Evolutionary conservation across 495 filamentous ascomycete genomes (phyloP), one percentile per base, ranked within the genome.

Genomic region (Xylaria venustula): DNA sequence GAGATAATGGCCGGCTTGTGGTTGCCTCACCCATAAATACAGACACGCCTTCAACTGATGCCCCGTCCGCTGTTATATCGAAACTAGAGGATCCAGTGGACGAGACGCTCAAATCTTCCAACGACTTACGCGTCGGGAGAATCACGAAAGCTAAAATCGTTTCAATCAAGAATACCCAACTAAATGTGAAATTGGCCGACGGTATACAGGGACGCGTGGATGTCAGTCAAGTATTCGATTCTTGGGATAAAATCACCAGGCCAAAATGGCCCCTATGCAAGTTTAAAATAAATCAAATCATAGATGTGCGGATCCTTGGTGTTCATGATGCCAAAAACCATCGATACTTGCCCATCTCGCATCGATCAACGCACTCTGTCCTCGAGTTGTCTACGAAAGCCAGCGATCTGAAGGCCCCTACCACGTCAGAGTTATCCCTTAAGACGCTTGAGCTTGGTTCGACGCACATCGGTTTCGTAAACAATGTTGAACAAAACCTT

Each of bases 141-240:
- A 66, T 90, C 49, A 90, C 88, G 26, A 90, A 93, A 73, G 94
- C 88, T 34, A 87, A 82, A 58, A 85, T 98, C 42, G 80, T 79
- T 41, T 90, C 90, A 8, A 74, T 96, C 62, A 96, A 94, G 72
- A 86, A 85, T 30, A 97, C 92, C 0, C 94, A 98, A 68, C 75
- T 98, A 53, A 97, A 97, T 65, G 91, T 98, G 19, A 85, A 88
- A 60, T 81, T 98, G 57, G 91, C 91, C 42, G 91, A 96, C 67
- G 92, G 92, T 67, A 79, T 97, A 36, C 90, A 93, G 71, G 94
- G 93, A 20, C 89, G 94, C 20, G 86, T 98, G 47, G 92, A 96
- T 68, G 83, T 93, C 0, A 94, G 93, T 11, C 91, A 97, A 66
- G 68, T 92, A 34, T 98, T 92, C 68, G 90, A 97, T 70, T 79